Base-by-base conservation (phyloP, 2,329 filamentous ascomycete species). In the Truncatella angustata region DNA sequence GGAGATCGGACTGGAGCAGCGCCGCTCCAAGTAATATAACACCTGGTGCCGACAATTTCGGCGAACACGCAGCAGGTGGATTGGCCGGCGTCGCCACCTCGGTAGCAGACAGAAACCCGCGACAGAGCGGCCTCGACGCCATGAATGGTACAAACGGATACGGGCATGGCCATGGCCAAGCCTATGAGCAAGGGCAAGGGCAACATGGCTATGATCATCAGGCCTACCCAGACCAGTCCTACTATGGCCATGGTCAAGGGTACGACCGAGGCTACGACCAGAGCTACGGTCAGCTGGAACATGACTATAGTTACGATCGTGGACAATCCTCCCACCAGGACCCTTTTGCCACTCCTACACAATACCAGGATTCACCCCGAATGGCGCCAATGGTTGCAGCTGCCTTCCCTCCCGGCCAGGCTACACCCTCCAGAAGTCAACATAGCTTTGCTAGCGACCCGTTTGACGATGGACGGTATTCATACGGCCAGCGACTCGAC, bases 1-100 rank as follows among this genome's bases (percentile, higher is more conserved):
- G 51, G 47, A 57, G 56, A 36, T 57, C 57, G 24, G 60, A 60
- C 59, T 58, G 52, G 44, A 60, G 55, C 47, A 56, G 60, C 51
- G 58, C 57, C n/a, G 58, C 68, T 20, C 64, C 63, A 44, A 68
- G 64, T 58, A 76, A 71, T 61, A 70, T 75, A 51, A 87, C 84
- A 1, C 82, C 84, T 2, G 85, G 82, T 30, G 78, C 82, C 55
- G 85, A 90, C 70, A 89, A 90, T 65, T 82, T 86, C 57, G 78
- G 85, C 54, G 75, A 82, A 46, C 68, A 74, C 35, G 82, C 86
- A 14, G 76, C 78, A 20, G 86, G 85, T 59, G 86, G 85, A 51
- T 84, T 90, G 68, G 77, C 85, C 26, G 85, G 85, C 50, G 82
- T 89, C 54, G 86, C 87, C 35, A 76, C 85, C 61, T 81, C 75